Conservation (phyloP, 495 filamentous ascomycete species). For the Hyaloscypha finlandica region DNA sequence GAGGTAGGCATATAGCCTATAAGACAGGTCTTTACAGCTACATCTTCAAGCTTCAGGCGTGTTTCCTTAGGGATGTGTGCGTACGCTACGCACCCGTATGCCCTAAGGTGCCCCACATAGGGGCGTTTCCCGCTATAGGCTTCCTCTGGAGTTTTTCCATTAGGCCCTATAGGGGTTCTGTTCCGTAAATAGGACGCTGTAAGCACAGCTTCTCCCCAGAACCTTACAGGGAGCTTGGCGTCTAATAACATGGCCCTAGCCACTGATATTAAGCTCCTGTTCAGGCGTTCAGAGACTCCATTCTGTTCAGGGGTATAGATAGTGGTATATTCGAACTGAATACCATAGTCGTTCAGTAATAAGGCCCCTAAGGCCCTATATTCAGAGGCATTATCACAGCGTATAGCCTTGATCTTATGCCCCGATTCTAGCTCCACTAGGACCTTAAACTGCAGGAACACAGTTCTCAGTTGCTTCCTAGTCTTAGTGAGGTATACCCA, state of each 20-base stretch:
- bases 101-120: neutral
- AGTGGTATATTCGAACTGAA: slow-evolving; percentile 15
- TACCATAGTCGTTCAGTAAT: neutral
- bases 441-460: neutral
- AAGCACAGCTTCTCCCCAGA: slow-evolving; percentile 1
- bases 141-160: slow-evolving; percentile 5
- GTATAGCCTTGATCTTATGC: neutral
- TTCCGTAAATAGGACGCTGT: slow-evolving; percentile 10
- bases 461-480: neutral
- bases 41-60: neutral
- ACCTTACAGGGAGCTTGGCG: neutral
- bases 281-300: neutral
- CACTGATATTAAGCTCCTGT: neutral
- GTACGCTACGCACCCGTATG: neutral
- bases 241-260: slow-evolving; percentile 1
- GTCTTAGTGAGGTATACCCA: neutral
- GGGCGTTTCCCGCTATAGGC: slow-evolving; percentile 7
- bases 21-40: too few relatives aligned
- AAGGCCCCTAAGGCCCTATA: neutral
- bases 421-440: slow-evolving; percentile 9
- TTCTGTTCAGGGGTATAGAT: slow-evolving; percentile 9
- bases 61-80: neutral
- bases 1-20: too few relatives aligned
- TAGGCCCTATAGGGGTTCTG: slow-evolving; percentile 4
- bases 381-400: slow-evolving; percentile 11